Evolutionary conservation across 192 early-diverging fungal genomes (phyloP).

Genomic region (Coemansia biformis): DNA sequence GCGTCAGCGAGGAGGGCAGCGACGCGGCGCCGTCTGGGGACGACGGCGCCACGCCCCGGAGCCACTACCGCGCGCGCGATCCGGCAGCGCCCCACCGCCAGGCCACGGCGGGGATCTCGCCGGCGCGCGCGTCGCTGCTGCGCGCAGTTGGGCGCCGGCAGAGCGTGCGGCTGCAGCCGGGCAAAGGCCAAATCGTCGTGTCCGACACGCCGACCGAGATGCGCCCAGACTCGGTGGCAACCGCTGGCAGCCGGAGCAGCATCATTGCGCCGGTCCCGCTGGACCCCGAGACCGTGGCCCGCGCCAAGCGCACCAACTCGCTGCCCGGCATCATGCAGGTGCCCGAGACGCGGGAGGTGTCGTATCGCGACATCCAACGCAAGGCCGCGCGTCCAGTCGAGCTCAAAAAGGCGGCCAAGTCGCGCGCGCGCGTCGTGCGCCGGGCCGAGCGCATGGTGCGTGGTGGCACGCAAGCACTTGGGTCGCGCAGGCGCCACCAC

Average conservation of each 20-base stretch:
- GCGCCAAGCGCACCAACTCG: conserved; percentile 48
- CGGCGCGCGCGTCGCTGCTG: conserved; percentile 45
- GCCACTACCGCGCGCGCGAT: conserved; percentile 47
- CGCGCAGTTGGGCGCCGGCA: conserved; percentile 49
- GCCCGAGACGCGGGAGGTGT: conserved; percentile 49
- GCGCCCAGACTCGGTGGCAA: conserved; percentile 6
- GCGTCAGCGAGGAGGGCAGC: conserved; percentile 17
- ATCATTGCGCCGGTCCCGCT: conserved; percentile 7
- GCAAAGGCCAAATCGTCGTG: conserved; percentile 47
- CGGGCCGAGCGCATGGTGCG: conserved; percentile 47
- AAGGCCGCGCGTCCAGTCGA: conserved; percentile 29
- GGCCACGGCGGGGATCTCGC: conserved; percentile 26
- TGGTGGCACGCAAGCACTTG: conserved; percentile 19
- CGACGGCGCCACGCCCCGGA: conserved; percentile 13
- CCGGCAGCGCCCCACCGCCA: conserved; percentile 45
- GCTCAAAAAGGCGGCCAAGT: conserved; percentile 14
- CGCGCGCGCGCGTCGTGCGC: conserved; percentile 27
- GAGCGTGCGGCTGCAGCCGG: conserved; percentile 48
- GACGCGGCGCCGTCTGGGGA: conserved; percentile 6
- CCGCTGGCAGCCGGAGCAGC: conserved; percentile 6
- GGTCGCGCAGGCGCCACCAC: conserved; percentile 16
- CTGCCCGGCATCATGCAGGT: conserved; percentile 44
- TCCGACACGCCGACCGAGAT: conserved; percentile 32
- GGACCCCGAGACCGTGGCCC: conserved; percentile 23
- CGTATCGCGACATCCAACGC: conserved; percentile 42